phyloP scores from a whole-genome alignment of 2,329 filamentous ascomycete genomes.

The Talaromyces islandicus region DNA sequence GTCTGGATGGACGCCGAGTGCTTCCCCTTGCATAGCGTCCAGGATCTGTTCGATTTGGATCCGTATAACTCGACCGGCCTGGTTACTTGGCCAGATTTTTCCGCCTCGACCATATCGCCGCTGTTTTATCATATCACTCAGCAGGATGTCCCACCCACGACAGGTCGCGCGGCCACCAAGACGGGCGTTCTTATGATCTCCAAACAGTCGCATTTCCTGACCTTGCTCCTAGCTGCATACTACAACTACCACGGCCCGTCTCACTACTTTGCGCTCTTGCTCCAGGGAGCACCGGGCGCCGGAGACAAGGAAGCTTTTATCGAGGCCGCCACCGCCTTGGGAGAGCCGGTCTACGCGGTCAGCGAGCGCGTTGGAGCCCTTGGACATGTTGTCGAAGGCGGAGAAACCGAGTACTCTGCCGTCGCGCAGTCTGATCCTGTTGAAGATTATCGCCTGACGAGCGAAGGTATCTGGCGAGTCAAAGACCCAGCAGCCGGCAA shows the following conservation, averaged over 20 bases:
- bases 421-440: slow-evolving; percentile 34
- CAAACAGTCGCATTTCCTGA: slow-evolving; percentile 28
- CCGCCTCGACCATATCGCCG: slow-evolving; percentile 39
- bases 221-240: slow-evolving; percentile 31
- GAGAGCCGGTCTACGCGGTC: slow-evolving; percentile 30
- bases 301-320: slow-evolving; percentile 37
- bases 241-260: slow-evolving; percentile 28
- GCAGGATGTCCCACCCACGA: slow-evolving; percentile 26
- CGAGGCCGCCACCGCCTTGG: slow-evolving; percentile 27
- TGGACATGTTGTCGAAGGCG: slow-evolving; percentile 23
- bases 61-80: slow-evolving; percentile 49
- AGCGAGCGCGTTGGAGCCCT: slow-evolving; percentile 30
- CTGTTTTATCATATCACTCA: slow-evolving; percentile 39
- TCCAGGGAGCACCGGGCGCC: slow-evolving; percentile 33
- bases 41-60: slow-evolving; percentile 44
- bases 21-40: slow-evolving; percentile 45
- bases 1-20: slow-evolving; percentile 55
- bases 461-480: slow-evolving; percentile 26
- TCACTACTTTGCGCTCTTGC: slow-evolving; percentile 33
- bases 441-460: slow-evolving; percentile 29
- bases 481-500: slow-evolving; percentile 25
- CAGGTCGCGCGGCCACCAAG: slow-evolving; percentile 30
- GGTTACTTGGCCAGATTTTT: slow-evolving; percentile 54
- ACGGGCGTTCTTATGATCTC: slow-evolving; percentile 31
- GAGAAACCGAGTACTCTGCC: slow-evolving; percentile 27